Conservation (phyloP, 1,139 yeast species). For the Kodamaea sp. region DNA sequence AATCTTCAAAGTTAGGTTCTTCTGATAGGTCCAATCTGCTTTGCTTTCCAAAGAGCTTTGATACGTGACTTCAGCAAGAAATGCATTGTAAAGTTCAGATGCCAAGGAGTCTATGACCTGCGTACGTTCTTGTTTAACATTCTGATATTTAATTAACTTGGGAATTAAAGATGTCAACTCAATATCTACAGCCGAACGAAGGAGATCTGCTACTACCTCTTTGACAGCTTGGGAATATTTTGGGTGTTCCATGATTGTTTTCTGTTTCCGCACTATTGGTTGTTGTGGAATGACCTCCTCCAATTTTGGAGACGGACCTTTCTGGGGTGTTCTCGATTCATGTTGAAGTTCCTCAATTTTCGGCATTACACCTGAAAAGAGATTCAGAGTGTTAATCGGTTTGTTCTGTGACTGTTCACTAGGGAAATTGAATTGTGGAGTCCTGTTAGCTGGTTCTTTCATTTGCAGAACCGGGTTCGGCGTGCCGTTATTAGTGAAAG, state of each 20-base stretch:
- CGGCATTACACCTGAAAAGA: background rate
- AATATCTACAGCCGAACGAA: conserved; percentile 30
- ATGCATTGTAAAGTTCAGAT: conserved; percentile 55
- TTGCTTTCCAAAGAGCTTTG: conserved; percentile 40
- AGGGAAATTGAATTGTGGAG: too few relatives aligned
- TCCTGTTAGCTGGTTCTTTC: too few relatives aligned
- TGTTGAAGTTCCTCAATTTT: too few relatives aligned
- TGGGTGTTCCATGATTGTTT: conserved; percentile 20
- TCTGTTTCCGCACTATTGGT: conserved; percentile 13
- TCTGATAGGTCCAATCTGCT: conserved; percentile 37
- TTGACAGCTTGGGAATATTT: conserved; percentile 22
- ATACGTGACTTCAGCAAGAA: conserved; percentile 56
- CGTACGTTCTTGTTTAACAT: conserved; percentile 25
- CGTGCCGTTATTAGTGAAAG: too few relatives aligned
- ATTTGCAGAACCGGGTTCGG: too few relatives aligned
- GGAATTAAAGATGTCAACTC: conserved; percentile 31
- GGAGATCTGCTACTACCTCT: conserved; percentile 27
- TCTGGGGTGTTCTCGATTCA: too few relatives aligned
- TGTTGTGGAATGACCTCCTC: too few relatives aligned
- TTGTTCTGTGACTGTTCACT: too few relatives aligned
- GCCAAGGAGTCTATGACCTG: conserved; percentile 40
- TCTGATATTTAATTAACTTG: conserved; percentile 23
- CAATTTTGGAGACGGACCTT: too few relatives aligned
- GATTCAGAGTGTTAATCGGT: too few relatives aligned
- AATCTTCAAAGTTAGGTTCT: conserved; percentile 24